Percentiles rank a stretch among this genome's conserved stretches.
Conservation (phyloP, 2,329 filamentous ascomycete genomes). For the Fonsecaea multimorphosa region DNA sequence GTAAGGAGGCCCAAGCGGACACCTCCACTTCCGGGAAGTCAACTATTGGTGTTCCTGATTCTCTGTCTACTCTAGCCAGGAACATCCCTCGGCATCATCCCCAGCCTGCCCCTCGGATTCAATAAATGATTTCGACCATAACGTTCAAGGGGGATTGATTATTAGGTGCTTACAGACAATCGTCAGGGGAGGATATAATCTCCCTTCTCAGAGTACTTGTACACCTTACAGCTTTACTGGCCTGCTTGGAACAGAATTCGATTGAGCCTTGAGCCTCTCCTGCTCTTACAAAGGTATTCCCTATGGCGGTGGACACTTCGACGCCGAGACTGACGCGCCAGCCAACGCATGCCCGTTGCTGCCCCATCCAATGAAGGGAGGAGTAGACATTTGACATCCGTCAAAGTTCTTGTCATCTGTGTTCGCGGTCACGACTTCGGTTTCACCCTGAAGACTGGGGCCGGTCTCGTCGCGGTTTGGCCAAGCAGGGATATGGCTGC, state of each 20-base stretch:
- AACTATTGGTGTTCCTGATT: constrained; percentile 14
- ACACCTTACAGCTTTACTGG: not conserved
- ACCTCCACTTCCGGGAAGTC: not conserved
- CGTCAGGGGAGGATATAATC: not conserved
- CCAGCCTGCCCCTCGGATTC: not conserved
- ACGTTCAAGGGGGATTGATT: not conserved
- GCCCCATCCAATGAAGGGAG: not conserved
- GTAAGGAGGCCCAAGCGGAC: not conserved
- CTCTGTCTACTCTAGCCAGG: not conserved
- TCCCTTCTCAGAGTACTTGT: no score
- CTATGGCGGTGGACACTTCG: not conserved
- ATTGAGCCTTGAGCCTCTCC: no score
- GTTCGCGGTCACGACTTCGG: not conserved
- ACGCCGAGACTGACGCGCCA: not conserved
- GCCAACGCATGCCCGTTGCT: not conserved
- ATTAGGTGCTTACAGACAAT: not conserved
- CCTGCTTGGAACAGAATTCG: not conserved
- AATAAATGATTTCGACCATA: not conserved
- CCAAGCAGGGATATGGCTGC: not conserved
- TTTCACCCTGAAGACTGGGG: constrained; percentile 2
- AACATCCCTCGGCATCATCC: not conserved
- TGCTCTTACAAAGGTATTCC: not conserved
- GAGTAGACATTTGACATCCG: not conserved
- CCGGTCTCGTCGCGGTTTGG: not conserved
- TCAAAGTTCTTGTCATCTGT: constrained; percentile 1